Base-by-base conservation (phyloP, 352 stramenopile species). In the Lagenidium giganteum region DNA sequence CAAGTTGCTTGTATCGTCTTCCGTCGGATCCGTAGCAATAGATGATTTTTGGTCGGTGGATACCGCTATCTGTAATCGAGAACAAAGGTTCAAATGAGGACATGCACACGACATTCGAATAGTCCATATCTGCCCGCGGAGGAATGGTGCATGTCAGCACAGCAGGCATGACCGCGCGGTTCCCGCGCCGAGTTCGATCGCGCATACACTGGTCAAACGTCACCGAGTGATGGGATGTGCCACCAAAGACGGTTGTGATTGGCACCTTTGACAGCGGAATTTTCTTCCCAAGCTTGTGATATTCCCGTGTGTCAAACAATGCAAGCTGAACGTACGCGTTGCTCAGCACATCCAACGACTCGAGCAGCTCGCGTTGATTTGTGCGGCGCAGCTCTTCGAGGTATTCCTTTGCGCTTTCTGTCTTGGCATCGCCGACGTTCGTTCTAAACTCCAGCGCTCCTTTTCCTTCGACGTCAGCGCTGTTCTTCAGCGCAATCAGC, bases 11-110 rank as follows among this genome's bases (percentile, higher is more conserved):
- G 63, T 95, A 98, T 9, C 61, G 67, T 9, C 67, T 41, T 2
- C 96, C 96, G 70, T 98, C 89, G 7, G 83, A 94, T 16, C 95
- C 96, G 34, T 92, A 74, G 61, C 95, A 99, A 42, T 90, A 88
- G 17, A 99, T 85, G 53, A 99, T 99, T 74, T 98, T 99, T 0
- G 96, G 96, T 18, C 94, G 69, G 66, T 98, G 88, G 30, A 99
- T 86, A 13, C 96, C 96, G 24, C 78, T 97, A 22, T 96, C 91
- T 9, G 95, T 97, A 43, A 98, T 90, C 11, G 82, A 78, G 51
- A 98, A 98, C 27, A 64, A 73, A 6, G 71, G 52, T 28, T 97
- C 87, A 54, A 98, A 98, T 12, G 77, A 93, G 41, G 87, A 71
- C 44, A 95, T 67, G 5, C 85, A 80, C 32, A 84, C 81, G 2